Percentiles rank a stretch among this genome's conserved stretches.
Conservation (phyloP, 208 protist genomes). For the Wallacemonas sp. region DNA sequence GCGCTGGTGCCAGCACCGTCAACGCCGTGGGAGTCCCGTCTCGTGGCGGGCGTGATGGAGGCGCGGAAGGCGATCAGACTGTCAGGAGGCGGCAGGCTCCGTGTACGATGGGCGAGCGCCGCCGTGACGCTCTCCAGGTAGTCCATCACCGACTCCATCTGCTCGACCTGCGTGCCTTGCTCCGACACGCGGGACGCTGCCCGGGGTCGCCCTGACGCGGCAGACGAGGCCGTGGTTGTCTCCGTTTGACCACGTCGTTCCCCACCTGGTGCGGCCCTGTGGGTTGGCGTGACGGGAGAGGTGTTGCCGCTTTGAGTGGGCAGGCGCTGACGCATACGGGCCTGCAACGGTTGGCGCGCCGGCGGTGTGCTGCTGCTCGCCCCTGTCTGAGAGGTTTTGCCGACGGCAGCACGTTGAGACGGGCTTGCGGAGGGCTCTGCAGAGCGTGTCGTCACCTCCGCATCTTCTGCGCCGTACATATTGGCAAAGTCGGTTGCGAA, state of each 20-base stretch:
- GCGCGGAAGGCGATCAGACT: constrained; percentile 43
- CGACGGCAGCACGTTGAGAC: too few species aligned
- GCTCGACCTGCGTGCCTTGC: constrained; percentile 28
- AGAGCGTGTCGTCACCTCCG: too few species aligned
- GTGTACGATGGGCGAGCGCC: constrained; percentile 41
- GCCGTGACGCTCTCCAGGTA: constrained; percentile 52
- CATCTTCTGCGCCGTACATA: background rate
- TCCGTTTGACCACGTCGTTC: too few species aligned
- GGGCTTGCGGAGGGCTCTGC: too few species aligned
- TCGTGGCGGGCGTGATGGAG: constrained; percentile 40
- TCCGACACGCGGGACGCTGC: background rate
- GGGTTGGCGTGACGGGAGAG: background rate
- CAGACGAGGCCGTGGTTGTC: too few species aligned
- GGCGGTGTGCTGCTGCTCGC: too few species aligned
- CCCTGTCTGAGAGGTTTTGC: too few species aligned
- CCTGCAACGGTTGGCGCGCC: too few species aligned
- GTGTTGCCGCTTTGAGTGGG: too few species aligned
- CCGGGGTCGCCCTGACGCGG: too few species aligned
- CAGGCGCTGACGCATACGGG: too few species aligned
- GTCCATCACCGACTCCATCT: constrained; percentile 60
- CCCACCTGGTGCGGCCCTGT: too few species aligned
- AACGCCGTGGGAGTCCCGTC: background rate
- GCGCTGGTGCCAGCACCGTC: background rate
- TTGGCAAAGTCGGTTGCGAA: constrained; percentile 12
- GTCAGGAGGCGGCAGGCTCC: constrained; percentile 51